Evolutionary conservation across 2,329 filamentous ascomycete genomes (phyloP).

Genomic region (Paracamarosporium sp.): DNA sequence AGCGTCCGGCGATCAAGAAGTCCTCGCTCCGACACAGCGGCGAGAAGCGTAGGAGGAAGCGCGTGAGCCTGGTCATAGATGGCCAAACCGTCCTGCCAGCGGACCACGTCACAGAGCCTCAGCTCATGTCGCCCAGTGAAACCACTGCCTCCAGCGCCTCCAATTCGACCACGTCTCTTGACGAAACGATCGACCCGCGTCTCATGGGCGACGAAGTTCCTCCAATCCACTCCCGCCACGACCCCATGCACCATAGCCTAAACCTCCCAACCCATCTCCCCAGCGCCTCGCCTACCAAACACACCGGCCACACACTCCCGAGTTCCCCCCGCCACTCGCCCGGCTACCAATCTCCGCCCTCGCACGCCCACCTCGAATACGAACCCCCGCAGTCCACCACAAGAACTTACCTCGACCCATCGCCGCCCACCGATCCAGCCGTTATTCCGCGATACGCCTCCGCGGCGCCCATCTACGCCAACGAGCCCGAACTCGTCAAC

Average conservation of each 20-base stretch:
- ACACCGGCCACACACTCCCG: conserved; percentile 23
- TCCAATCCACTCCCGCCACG: conserved; percentile 22
- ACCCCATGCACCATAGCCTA: conserved; percentile 41
- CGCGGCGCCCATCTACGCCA: conserved; percentile 29
- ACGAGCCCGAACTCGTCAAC: conserved; percentile 18
- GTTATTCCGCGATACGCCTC: conserved; percentile 24
- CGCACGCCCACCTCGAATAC: conserved; percentile 22
- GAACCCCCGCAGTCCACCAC: conserved; percentile 25
- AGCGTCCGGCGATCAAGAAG: conserved; percentile 37
- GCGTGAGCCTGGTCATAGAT: conserved; percentile 46
- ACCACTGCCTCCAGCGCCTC: conserved; percentile 36
- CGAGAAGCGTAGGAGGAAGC: conserved; percentile 37
- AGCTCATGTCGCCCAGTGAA: conserved; percentile 37
- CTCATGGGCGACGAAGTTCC: conserved; percentile 25
- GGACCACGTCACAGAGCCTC: conserved; percentile 37
- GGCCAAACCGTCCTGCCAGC: conserved; percentile 47
- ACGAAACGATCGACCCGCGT: conserved; percentile 42
- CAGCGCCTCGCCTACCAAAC: conserved; percentile 30
- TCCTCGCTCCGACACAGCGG: conserved; percentile 37
- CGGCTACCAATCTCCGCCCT: conserved; percentile 21
- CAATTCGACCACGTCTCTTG: conserved; percentile 36
- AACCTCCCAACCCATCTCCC: conserved; percentile 27
- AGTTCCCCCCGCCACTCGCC: conserved; percentile 14
- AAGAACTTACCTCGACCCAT: conserved; percentile 34
- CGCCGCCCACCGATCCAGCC: conserved; percentile 19